phyloP scores from a whole-genome alignment of 2,329 filamentous ascomycete genomes.

The Cryphonectria nitschkei region DNA sequence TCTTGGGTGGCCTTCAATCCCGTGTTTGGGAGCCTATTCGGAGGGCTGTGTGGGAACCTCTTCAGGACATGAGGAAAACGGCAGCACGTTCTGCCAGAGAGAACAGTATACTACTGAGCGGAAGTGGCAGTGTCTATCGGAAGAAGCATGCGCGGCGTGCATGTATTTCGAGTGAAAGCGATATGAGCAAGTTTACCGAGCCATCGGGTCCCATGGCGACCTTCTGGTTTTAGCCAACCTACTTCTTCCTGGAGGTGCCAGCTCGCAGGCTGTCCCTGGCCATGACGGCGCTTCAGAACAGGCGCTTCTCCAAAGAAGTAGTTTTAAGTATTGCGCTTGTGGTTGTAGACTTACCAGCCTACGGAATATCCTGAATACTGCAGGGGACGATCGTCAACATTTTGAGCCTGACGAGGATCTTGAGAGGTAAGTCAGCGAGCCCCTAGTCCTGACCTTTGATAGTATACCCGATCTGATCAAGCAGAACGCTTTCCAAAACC shows the following conservation, averaged over 20 bases:
- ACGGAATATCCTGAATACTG: background rate
- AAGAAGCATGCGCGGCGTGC: no score
- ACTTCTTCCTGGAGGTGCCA: conserved; percentile 17
- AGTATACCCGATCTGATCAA: background rate
- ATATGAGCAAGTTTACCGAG: background rate
- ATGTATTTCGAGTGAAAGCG: background rate
- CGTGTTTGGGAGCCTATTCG: background rate
- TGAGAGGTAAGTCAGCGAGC: background rate
- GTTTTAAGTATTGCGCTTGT: background rate
- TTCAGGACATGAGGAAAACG: background rate
- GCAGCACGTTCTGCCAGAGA: background rate
- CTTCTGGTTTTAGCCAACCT: conserved; percentile 6
- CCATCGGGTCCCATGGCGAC: background rate
- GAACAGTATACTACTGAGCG: background rate
- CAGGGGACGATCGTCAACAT: background rate
- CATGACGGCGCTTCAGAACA: background rate
- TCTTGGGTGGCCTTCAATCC: background rate
- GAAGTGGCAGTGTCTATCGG: no score
- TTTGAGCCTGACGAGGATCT: background rate
- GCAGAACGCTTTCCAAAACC: background rate
- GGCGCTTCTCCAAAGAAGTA: background rate
- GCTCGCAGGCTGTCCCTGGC: conserved; percentile 5
- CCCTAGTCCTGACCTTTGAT: no score
- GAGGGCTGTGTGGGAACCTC: background rate
- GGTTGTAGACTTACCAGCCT: background rate